Percentiles rank a stretch among this genome's conserved stretches.
phyloP scores from a whole-genome alignment of 2,329 filamentous ascomycete genomes.

The Fusarium pilosicola region DNA sequence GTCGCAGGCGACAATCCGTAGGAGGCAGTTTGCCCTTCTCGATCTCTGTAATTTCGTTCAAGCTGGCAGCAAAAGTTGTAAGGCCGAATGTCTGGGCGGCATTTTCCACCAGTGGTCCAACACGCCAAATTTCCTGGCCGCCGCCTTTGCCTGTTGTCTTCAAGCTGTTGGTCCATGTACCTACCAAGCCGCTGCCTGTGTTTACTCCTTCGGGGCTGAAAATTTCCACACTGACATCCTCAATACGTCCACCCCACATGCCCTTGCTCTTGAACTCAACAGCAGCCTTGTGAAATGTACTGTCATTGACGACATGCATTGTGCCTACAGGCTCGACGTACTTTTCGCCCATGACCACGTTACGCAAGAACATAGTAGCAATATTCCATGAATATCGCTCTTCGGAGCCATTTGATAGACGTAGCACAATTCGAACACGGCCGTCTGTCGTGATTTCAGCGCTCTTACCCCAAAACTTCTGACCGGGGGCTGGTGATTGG shows the following conservation, averaged over 20 bases:
- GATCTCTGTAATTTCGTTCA: conserved; percentile 88
- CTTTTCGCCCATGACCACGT: conserved; percentile 97
- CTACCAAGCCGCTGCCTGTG: conserved; percentile 74
- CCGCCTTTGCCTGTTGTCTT: conserved; percentile 69
- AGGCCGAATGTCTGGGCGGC: conserved; percentile 85
- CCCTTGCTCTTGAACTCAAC: conserved; percentile 93
- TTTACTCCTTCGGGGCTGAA: conserved; percentile 73
- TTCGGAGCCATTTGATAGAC: conserved; percentile 70
- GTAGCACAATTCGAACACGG: conserved; percentile 79
- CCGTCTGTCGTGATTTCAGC: conserved; percentile 95
- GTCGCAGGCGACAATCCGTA: conserved; percentile 85
- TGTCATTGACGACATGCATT: conserved; percentile 88
- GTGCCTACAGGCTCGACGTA: conserved; percentile 94
- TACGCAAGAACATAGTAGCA: conserved; percentile 90
- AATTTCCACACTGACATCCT: conserved; percentile 84
- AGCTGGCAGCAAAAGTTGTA: conserved; percentile 82
- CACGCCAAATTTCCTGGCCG: conserved; percentile 80
- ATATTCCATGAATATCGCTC: conserved; percentile 90
- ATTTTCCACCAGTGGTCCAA: conserved; percentile 80
- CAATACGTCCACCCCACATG: conserved; percentile 95
- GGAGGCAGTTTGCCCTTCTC: conserved; percentile 79
- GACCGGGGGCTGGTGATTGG: conserved; percentile 86
- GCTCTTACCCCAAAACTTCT: conserved; percentile 99
- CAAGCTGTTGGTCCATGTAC: conserved; percentile 86
- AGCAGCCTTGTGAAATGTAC: conserved; percentile 82